Conservation (phyloP, 1,139 yeast species). For the Geotrichum macrosporum region DNA sequence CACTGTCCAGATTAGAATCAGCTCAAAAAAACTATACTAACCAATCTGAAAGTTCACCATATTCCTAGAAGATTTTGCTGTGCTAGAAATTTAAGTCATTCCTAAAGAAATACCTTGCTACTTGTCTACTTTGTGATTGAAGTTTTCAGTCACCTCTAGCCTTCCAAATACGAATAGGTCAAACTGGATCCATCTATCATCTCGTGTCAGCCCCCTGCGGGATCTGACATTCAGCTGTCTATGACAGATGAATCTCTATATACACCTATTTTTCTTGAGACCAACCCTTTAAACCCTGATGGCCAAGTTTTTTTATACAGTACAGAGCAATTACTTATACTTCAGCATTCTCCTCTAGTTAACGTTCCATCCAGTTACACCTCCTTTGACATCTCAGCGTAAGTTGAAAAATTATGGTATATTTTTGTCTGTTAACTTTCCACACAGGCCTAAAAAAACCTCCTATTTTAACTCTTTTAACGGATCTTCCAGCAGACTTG, state of each 20-base stretch:
- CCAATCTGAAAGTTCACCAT: no score
- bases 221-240: neutral
- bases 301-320: slow-evolving; percentile 6
- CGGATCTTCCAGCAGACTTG: neutral
- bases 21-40: no score
- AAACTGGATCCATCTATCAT: slow-evolving; percentile 19
- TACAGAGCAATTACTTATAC: slow-evolving; percentile 4
- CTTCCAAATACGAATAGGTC: neutral
- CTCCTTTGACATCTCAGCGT: slow-evolving; percentile 15
- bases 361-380: slow-evolving; percentile 4
- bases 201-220: slow-evolving; percentile 12
- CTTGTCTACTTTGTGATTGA: no score
- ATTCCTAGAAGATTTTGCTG: no score
- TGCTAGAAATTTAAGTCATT: no score
- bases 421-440: neutral
- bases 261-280: neutral
- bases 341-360: slow-evolving; percentile 12
- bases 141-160: neutral
- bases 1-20: no score
- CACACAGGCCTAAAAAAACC: slow-evolving; percentile 7
- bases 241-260: neutral
- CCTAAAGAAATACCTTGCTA: no score
- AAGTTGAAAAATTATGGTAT: neutral
- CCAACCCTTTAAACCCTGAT: slow-evolving; percentile 16
- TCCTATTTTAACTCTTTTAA: slow-evolving; percentile 3